A percentile compares a stretch with the other conserved stretches of the same genome.
Conservation (phyloP, 202 grass and related monocot species). For the Carex sylvatica region DNA sequence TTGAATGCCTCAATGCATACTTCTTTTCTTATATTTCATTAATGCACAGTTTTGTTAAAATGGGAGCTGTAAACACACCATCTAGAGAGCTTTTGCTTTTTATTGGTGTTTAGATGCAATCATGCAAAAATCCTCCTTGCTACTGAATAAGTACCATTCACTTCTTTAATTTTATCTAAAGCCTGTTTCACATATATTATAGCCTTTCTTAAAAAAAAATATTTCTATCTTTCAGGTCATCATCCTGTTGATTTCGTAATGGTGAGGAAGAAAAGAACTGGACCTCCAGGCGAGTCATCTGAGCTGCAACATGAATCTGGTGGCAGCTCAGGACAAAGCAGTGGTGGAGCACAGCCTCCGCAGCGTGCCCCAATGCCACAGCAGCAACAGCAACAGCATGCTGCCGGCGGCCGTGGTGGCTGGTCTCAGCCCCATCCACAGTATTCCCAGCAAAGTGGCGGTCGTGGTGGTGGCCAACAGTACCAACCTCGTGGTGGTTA, state of each 20-base stretch:
- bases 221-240: constrained; percentile 24
- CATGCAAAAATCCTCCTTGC: background rate
- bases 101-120: background rate
- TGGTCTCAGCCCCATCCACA: constrained; percentile 43
- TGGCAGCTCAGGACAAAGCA: constrained; percentile 37
- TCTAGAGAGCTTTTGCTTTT: background rate
- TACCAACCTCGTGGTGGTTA: constrained; percentile 57
- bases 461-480: constrained; percentile 56
- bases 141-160: background rate
- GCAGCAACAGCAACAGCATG: constrained; percentile 47
- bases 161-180: background rate
- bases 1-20: background rate
- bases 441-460: constrained; percentile 50
- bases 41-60: background rate
- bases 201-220: constrained; percentile 1
- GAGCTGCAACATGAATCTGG: constrained; percentile 33
- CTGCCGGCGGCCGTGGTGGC: constrained; percentile 45
- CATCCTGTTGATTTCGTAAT: constrained; percentile 32
- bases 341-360: constrained; percentile 34
- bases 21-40: background rate
- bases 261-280: constrained; percentile 91
- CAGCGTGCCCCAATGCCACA: constrained; percentile 40
- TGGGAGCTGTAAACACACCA: background rate
- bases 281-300: constrained; percentile 55
- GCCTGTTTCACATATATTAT: background rate